A percentile compares a stretch with the other conserved stretches of the same genome.
These are phyloP conservation scores for Boletus coccyginus DNA, from an alignment of 768 basidiomycete species.

Conservation along the genomic window DNA sequence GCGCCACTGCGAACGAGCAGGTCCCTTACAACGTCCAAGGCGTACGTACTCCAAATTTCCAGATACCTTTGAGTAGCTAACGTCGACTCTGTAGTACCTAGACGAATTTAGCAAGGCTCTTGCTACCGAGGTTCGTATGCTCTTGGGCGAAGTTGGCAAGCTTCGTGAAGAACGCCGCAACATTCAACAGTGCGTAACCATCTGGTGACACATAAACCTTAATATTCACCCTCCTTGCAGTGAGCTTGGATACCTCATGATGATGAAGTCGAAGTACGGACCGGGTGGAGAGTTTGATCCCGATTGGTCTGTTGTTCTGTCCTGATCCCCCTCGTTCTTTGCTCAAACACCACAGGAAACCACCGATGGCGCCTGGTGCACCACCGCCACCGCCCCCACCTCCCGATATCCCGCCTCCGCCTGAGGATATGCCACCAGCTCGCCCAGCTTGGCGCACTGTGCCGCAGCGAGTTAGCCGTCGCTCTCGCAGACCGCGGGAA, in stretches of 20 bases:
- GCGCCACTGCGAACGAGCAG: slow-evolving; percentile 69
- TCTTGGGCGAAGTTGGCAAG: slow-evolving; percentile 80
- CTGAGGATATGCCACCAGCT: slow-evolving; percentile 42
- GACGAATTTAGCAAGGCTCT: slow-evolving; percentile 86
- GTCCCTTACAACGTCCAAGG: slow-evolving; percentile 83
- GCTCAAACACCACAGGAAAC: slow-evolving; percentile 38
- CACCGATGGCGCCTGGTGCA: slow-evolving; percentile 36
- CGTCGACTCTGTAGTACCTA: slow-evolving; percentile 52
- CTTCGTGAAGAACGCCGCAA: slow-evolving; percentile 75
- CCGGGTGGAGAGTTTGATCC: slow-evolving; percentile 86
- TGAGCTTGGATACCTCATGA: slow-evolving; percentile 71
- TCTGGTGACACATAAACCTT: not conserved
- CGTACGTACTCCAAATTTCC: slow-evolving; percentile 41
- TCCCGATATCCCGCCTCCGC: slow-evolving; percentile 41
- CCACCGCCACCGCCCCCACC: slow-evolving; percentile 46
- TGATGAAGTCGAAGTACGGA: slow-evolving; percentile 71
- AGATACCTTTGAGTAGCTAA: slow-evolving; percentile 6
- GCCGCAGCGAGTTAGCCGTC: slow-evolving; percentile 35
- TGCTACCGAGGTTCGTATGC: slow-evolving; percentile 78
- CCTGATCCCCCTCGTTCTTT: not conserved
- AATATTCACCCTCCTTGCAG: slow-evolving; percentile 35
- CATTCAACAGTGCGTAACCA: slow-evolving; percentile 66
- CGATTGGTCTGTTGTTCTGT: slow-evolving; percentile 55
- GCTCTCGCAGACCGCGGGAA: slow-evolving; percentile 43
- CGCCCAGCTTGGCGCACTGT: slow-evolving; percentile 66